A percentile compares a stretch with the other conserved stretches of the same genome.
Evolutionary conservation across 2,329 filamentous ascomycete genomes (phyloP).

Genomic region (Canariomyces notabilis): DNA sequence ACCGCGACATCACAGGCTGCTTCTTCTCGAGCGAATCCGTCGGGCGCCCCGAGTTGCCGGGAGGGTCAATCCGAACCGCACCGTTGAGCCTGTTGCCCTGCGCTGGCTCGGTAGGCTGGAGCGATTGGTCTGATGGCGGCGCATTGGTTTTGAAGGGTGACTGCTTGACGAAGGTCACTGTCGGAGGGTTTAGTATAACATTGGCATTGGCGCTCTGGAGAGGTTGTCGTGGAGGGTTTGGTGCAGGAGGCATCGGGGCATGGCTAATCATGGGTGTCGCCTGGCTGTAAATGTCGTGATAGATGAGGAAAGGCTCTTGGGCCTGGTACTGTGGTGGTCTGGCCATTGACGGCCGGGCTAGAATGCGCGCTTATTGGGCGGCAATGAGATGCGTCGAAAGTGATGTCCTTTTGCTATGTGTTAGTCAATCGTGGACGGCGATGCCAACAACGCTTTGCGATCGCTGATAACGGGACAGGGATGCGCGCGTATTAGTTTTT

Average conservation of each 20-base stretch:
- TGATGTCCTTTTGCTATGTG: neutral
- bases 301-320: slow-evolving; percentile 46
- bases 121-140: slow-evolving; percentile 53
- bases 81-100: slow-evolving; percentile 58
- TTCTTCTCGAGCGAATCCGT: slow-evolving; percentile 70
- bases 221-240: slow-evolving; percentile 44
- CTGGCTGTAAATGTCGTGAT: slow-evolving; percentile 46
- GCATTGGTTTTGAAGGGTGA: slow-evolving; percentile 65
- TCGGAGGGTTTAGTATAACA: slow-evolving; percentile 61
- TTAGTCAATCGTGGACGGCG: neutral
- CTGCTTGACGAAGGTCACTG: slow-evolving; percentile 46
- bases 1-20: slow-evolving; percentile 52
- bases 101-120: slow-evolving; percentile 51
- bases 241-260: slow-evolving; percentile 50
- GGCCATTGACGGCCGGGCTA: slow-evolving; percentile 46
- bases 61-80: slow-evolving; percentile 61
- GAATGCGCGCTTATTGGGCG: slow-evolving; percentile 5
- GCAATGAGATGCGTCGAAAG: neutral
- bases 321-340: slow-evolving; percentile 45
- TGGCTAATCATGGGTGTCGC: slow-evolving; percentile 48
- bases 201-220: slow-evolving; percentile 52
- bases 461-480: neutral
- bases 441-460: neutral
- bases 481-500: neutral
- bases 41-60: slow-evolving; percentile 45